These are phyloP conservation scores for Xylaria longipes DNA, from an alignment of 495 filamentous ascomycete species.

Conservation along the genomic window DNA sequence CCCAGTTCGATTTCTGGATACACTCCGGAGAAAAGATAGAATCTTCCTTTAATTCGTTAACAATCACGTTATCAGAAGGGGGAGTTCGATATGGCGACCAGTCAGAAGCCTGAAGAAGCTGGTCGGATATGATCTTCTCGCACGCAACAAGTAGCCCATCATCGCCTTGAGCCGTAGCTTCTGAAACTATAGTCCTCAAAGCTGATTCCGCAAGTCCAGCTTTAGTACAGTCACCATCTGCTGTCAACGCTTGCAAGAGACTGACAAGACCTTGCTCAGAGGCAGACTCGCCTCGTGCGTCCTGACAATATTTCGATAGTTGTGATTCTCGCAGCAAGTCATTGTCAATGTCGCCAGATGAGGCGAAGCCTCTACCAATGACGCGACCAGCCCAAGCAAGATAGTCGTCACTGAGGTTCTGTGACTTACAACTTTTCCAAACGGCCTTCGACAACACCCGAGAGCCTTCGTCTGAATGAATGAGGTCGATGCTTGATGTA, in stretches of 20 bases:
- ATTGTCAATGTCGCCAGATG: conserved; percentile 68
- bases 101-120: conserved; percentile 52
- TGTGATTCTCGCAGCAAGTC: conserved; percentile 65
- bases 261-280: conserved; percentile 63
- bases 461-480: conserved; percentile 67
- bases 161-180: conserved; percentile 50
- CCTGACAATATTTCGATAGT: conserved; percentile 55
- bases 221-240: conserved; percentile 64
- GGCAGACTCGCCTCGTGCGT: conserved; percentile 44
- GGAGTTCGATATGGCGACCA: conserved; percentile 58
- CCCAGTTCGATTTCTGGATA: conserved; percentile 61
- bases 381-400: conserved; percentile 83
- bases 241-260: conserved; percentile 70
- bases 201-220: conserved; percentile 81
- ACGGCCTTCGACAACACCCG: conserved; percentile 66
- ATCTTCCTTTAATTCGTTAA: conserved; percentile 30
- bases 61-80: conserved; percentile 46
- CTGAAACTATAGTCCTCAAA: conserved; percentile 72
- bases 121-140: conserved; percentile 50
- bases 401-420: conserved; percentile 69
- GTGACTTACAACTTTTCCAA: conserved; percentile 73
- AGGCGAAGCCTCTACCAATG: conserved; percentile 82
- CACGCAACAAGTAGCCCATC: conserved; percentile 56
- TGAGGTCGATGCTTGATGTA: conserved; percentile 63
- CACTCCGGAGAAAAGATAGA: conserved; percentile 42